Evolutionary conservation across 768 basidiomycete genomes (phyloP).

Genomic region (Dacryopinax primogenitus): DNA sequence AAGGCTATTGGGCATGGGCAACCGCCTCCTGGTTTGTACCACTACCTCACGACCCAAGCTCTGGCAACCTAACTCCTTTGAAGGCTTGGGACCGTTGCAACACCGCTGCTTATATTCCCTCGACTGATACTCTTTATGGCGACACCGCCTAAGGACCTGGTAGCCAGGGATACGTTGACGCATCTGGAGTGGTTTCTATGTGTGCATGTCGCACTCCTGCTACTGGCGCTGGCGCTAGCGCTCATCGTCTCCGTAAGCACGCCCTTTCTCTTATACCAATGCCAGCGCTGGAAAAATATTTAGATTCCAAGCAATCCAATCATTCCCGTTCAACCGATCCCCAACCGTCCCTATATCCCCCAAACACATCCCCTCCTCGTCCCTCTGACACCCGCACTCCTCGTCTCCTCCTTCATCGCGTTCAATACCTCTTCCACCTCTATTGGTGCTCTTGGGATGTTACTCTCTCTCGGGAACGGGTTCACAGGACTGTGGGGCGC

Average conservation of each 20-base stretch:
- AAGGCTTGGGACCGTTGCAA: constrained; percentile 29
- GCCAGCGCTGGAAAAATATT: neutral
- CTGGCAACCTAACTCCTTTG: neutral
- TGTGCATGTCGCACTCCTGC: constrained; percentile 50
- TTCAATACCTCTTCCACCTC: constrained; percentile 41
- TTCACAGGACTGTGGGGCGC: constrained; percentile 51
- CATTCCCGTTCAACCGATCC: neutral
- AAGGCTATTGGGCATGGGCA: constrained; percentile 4
- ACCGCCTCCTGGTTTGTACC: constrained; percentile 2
- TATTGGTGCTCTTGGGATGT: constrained; percentile 44
- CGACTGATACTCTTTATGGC: constrained; percentile 56
- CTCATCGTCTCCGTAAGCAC: constrained; percentile 45
- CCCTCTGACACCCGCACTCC: constrained; percentile 44
- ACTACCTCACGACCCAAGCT: neutral
- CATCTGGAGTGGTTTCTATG: constrained; percentile 57
- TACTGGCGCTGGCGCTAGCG: constrained; percentile 42
- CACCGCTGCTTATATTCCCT: constrained; percentile 41
- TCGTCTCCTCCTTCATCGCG: constrained; percentile 46
- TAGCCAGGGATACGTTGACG: constrained; percentile 37
- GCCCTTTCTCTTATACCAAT: neutral
- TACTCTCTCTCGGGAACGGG: constrained; percentile 39
- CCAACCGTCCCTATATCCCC: constrained; percentile 10
- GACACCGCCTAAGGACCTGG: constrained; percentile 27
- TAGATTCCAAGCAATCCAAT: neutral
- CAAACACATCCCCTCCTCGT: constrained; percentile 47